Base-by-base conservation (phyloP, 805 yeast species). In the Pichia kluyveri region DNA sequence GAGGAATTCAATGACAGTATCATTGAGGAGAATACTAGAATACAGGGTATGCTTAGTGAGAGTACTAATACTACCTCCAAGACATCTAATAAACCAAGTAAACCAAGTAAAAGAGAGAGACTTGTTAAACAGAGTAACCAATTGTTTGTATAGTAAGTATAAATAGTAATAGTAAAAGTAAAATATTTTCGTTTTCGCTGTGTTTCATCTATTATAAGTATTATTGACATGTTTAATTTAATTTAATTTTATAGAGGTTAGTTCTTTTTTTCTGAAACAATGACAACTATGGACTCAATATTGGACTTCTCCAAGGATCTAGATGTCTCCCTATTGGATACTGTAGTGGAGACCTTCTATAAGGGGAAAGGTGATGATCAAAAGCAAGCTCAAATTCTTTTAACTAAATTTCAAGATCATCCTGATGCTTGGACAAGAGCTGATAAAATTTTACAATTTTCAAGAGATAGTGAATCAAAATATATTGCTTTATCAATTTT, bases 341-440 rank as follows among this genome's bases (percentile, higher is more conserved):
- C 76, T 48, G 84, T 90, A 27, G 98, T 91, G 31, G 84, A 80
- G 48, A 76, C 91, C 7, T 88, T 93, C 62, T 93, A 85, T 67
- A 75, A 75, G 49, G 93, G 95, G 4, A 73, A 84, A 5, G 91
- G 95, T 23, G 73, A 69, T n/a, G 81, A 77, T 48, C 89, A 83
- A 57, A 79, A 78, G 52, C 71, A 74, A 54, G 95, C 96, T 10
- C 91, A 83, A 66, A 72, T 73, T 38, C 68, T 83, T 9, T 74
- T 86, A 58, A 82, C 85, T 23, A 78, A 80, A 67, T 90, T 93
- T 65, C 96, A 93, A 67, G 95, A 88, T 53, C 85, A 89, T 65
- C 95, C 93, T 3, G 96, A 91, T 58, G 83, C 97, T 27, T 93
- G 99, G 99, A 87, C 85, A 56, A 78, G 85, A 48, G 93, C 95